These are phyloP conservation scores for Zygnema circumcarinatum DNA, from an alignment of 139 green algal species.

Conservation along the genomic window DNA sequence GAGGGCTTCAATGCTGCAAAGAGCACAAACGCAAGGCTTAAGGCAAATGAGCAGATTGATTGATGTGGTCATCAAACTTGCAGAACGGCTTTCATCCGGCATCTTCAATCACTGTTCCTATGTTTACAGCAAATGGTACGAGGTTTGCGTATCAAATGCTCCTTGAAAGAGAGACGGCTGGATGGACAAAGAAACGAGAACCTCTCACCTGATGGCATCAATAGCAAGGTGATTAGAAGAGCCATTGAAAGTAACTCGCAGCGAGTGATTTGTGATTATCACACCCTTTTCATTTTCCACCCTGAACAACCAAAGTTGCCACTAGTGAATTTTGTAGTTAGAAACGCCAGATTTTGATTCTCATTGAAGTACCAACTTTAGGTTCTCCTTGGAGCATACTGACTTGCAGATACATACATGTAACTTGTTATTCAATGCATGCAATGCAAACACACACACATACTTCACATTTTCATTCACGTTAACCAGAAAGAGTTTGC, in stretches of 20 bases:
- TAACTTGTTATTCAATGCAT: no score
- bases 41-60: background rate
- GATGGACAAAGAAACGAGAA: background rate
- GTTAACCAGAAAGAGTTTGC: no score
- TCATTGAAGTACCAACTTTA: background rate
- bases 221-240: conserved; percentile 54
- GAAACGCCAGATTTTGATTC: background rate
- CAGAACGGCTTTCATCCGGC: no score
- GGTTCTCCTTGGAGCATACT: background rate
- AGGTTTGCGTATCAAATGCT: no score
- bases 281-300: conserved; percentile 53
- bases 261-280: conserved; percentile 39
- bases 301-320: conserved; percentile 25
- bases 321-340: background rate
- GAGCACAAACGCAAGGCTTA: background rate
- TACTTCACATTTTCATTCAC: no score
- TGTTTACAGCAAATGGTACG: no score
- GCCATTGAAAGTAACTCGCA: conserved; percentile 52
- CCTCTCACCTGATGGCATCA: conserved; percentile 46
- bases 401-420: no score
- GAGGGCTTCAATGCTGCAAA: conserved; percentile 46
- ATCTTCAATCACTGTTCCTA: no score
- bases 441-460: no score
- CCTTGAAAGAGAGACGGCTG: no score
- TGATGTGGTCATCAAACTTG: no score